Percentiles rank a stretch among this genome's conserved stretches.
phyloP scores from a whole-genome alignment of 306 rosid species.

The Cucumis hystrix region DNA sequence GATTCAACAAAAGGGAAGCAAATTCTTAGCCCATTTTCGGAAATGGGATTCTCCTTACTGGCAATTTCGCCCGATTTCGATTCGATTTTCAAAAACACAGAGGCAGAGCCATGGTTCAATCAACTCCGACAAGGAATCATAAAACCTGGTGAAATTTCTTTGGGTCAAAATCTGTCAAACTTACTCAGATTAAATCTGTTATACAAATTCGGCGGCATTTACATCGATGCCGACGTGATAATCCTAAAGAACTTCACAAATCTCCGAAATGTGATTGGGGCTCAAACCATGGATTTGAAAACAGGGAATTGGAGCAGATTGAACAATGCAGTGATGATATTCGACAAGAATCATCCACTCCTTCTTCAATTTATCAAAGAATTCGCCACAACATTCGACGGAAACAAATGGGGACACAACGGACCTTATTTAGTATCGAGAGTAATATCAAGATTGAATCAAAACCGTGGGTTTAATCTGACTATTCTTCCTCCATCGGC shows the following conservation, averaged over 20 bases:
- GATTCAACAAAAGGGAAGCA: conserved; percentile 40
- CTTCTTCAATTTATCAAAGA: conserved; percentile 67
- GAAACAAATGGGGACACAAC: conserved; percentile 94
- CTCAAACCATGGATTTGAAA: conserved; percentile 47
- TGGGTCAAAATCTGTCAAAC: conserved; percentile 88
- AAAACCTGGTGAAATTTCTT: conserved; percentile 63
- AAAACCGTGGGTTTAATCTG: conserved; percentile 32
- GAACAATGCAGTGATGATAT: conserved; percentile 76
- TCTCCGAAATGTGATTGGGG: conserved; percentile 68
- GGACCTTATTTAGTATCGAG: conserved; percentile 92
- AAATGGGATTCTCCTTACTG: conserved; percentile 29
- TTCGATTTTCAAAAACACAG: conserved; percentile 48
- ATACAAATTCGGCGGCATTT: conserved; percentile 72
- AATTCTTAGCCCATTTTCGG: conserved; percentile 35
- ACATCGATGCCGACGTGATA: conserved; percentile 57
- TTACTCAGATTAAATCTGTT: conserved; percentile 57
- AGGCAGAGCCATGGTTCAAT: conserved; percentile 56
- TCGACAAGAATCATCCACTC: conserved; percentile 67
- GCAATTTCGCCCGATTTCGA: conserved; percentile 65
- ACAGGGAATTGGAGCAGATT: conserved; percentile 74
- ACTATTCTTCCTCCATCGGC: conserved; percentile 60
- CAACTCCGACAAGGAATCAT: conserved; percentile 41
- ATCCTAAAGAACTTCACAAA: conserved; percentile 54
- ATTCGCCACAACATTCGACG: conserved; percentile 76
- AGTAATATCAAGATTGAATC: conserved; percentile 55